These are phyloP conservation scores for Xylaria nigripes DNA, from an alignment of 495 filamentous ascomycete species.

Conservation along the genomic window DNA sequence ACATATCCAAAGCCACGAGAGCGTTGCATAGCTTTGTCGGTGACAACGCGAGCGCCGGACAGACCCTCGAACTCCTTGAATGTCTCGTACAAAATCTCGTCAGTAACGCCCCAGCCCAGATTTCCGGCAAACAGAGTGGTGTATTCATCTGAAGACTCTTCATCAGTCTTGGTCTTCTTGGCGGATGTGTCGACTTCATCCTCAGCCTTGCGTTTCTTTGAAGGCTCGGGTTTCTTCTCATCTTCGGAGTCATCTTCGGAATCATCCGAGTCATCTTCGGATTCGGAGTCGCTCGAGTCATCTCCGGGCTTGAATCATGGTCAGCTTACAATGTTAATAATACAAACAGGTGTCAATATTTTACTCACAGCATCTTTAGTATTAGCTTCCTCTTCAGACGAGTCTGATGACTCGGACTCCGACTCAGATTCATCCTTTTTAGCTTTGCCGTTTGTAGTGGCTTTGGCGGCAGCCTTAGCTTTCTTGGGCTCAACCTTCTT, in stretches of 20 bases:
- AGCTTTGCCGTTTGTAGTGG: constrained; percentile 15
- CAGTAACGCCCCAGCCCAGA: constrained; percentile 90
- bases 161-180: constrained; percentile 82
- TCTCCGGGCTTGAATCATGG: not conserved
- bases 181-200: constrained; percentile 47
- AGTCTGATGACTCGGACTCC: constrained; percentile 11
- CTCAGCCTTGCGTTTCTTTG: constrained; percentile 90
- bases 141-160: constrained; percentile 40
- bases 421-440: constrained; percentile 20
- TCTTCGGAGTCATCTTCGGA: constrained; percentile 40
- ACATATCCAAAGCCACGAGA: constrained; percentile 97
- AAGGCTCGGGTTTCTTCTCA: constrained; percentile 48
- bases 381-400: constrained; percentile 16
- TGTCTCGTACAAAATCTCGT: constrained; percentile 78
- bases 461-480: constrained; percentile 30
- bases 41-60: constrained; percentile 67
- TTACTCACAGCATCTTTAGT: constrained; percentile 14
- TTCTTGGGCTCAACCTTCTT: constrained; percentile 41
- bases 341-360: too few species aligned
- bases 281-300: constrained; percentile 6
- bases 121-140: constrained; percentile 81
- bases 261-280: constrained; percentile 21
- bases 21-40: constrained; percentile 70
- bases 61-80: constrained; percentile 81
- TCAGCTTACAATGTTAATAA: too few species aligned